Conservation (phyloP, 805 yeast species). For the Saccharomycopsis javanensis region DNA sequence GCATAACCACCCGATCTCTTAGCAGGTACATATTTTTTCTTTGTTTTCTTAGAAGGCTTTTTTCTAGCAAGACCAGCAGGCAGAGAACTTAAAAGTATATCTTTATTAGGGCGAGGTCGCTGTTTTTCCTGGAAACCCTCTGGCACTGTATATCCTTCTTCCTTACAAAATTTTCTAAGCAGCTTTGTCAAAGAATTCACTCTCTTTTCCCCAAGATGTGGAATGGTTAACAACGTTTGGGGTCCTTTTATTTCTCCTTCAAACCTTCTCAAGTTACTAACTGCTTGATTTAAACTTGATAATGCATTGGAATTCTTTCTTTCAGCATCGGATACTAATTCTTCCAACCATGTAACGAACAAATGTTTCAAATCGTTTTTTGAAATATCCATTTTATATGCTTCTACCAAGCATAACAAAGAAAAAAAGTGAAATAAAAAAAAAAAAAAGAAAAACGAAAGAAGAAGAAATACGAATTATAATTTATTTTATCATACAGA, state of each 20-base stretch:
- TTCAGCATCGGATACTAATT: slow-evolving; percentile 36
- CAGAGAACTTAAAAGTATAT: slow-evolving; percentile 17
- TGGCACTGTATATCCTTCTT: slow-evolving; percentile 41
- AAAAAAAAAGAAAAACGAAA: too few relatives aligned
- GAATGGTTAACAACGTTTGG: slow-evolving; percentile 46
- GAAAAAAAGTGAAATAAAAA: not conserved
- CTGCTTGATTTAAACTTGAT: slow-evolving; percentile 45
- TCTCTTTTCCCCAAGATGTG: slow-evolving; percentile 65
- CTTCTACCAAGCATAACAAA: not conserved
- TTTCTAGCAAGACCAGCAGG: slow-evolving; percentile 6
- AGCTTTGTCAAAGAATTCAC: slow-evolving; percentile 39
- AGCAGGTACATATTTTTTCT: slow-evolving; percentile 51
- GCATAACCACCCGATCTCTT: slow-evolving; percentile 82
- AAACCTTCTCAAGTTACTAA: slow-evolving; percentile 37
- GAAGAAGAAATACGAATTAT: not conserved
- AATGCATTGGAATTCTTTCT: slow-evolving; percentile 43
- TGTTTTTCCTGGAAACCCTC: slow-evolving; percentile 21
- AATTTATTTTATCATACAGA: too few relatives aligned
- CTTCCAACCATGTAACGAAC: slow-evolving; percentile 51
- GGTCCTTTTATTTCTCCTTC: slow-evolving; percentile 44
- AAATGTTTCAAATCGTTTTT: slow-evolving; percentile 42
- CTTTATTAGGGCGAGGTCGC: not conserved
- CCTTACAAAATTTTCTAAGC: slow-evolving; percentile 46
- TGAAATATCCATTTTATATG: slow-evolving; percentile 27
- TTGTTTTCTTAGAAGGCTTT: slow-evolving; percentile 22